Conservation (phyloP, 169 alveolate genomes). For the Plasmodium sp. region DNA sequence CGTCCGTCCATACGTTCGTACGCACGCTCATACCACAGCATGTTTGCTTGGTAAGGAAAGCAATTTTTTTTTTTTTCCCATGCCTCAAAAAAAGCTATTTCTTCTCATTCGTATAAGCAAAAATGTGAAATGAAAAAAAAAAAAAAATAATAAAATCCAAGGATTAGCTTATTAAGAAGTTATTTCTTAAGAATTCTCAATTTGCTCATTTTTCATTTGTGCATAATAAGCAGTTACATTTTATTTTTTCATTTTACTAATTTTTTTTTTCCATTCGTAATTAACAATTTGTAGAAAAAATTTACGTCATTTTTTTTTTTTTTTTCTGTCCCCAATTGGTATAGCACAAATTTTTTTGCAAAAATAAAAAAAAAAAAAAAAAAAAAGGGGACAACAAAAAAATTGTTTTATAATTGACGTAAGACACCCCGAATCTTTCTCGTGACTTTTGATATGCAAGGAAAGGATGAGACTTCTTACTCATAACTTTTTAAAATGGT, state of each 20-base stretch:
- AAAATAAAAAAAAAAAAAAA: background rate
- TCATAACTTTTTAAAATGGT: constrained; percentile 86
- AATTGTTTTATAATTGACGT: background rate
- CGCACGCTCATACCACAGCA: background rate
- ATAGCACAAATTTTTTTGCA: background rate
- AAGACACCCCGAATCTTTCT: background rate
- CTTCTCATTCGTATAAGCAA: background rate
- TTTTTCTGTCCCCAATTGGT: background rate
- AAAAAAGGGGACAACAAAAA: background rate
- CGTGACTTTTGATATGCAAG: constrained; percentile 9
- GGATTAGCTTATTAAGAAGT: background rate
- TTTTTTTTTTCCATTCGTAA: background rate
- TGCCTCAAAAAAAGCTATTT: background rate
- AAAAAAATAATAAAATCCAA: background rate
- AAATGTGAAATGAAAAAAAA: background rate
- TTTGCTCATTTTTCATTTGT: background rate
- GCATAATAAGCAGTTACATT: background rate
- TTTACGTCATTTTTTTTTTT: background rate
- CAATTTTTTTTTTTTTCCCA: background rate
- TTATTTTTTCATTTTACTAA: background rate
- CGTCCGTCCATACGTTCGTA: background rate
- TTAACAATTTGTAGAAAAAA: background rate
- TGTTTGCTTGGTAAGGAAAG: background rate
- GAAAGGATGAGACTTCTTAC: constrained; percentile 82
- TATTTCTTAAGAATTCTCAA: background rate